Evolutionary conservation across 768 basidiomycete genomes (phyloP), one percentile per base, ranked within the genome.

Genomic region (Mrakia hoshinonis): DNA sequence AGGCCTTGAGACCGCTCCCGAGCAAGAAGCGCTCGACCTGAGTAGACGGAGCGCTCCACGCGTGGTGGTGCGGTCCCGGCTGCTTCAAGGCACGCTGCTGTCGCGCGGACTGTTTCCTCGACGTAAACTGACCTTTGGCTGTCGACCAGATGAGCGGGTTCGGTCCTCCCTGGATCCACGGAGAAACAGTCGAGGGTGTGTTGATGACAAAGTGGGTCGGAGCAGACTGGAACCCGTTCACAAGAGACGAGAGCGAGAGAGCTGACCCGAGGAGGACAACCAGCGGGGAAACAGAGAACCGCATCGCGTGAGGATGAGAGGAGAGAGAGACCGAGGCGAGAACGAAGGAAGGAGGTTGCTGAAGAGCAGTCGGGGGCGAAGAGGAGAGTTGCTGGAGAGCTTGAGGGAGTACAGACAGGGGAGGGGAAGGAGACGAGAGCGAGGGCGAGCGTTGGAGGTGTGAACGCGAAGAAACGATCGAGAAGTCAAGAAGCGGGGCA

Each of bases 201-300:
- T 36, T 46, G 70, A 72, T 72, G 55, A 61, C 24, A 34, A 72
- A 72, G 60, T 72, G 70, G 48, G 51, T 72, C 18, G 66, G 64
- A 10, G 55, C 26, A 43, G 38, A 34, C 18, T 38, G 26, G 46
- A 11, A 20, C 12, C 26, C 29, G 29, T 58, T 43, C 38, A 34
- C n/a, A 7, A 46, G 3, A 20, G 55, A 22, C 5, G 49, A 38
- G 52, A 71, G 39, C n/a, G 24, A 31, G 52, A 71, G 55, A 38
- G 31, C 15, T 13, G 63, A 5, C 46, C 38, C 22, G 13, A 60
- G 52, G 15, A 58, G 38, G 52, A 55, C 46, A 26, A 60, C 38
- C 36, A 43, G 70, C 5, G 51, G n/a, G 15, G 67, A 29, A 43
- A 48, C 7, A 48, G 67, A 9, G 34, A 26, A 18, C 3, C n/a